A percentile compares a stretch with the other conserved stretches of the same genome.
Conservation (phyloP, 2,329 filamentous ascomycete genomes). For the Botrytis fabae region DNA sequence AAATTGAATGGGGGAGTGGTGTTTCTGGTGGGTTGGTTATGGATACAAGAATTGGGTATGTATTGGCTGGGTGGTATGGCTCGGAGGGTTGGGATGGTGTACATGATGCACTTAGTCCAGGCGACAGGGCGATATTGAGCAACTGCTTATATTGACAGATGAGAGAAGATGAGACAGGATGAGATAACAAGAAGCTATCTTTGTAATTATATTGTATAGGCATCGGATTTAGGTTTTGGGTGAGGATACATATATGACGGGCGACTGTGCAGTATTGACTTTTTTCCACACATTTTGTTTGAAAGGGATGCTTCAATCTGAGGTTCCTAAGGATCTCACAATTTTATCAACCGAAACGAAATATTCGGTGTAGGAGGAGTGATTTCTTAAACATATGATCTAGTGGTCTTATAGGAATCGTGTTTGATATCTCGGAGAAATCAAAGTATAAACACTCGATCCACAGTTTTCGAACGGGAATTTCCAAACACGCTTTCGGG, state of each 20-base stretch:
- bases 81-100: neutral
- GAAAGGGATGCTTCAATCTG: neutral
- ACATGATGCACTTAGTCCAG: neutral
- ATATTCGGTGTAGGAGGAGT: neutral
- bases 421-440: neutral
- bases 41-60: neutral
- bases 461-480: fast-evolving
- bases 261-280: neutral
- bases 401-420: neutral
- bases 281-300: neutral
- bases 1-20: neutral
- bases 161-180: neutral
- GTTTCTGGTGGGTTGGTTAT: conserved; percentile 21
- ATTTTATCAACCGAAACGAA: neutral
- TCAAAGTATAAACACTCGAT: neutral
- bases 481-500: neutral
- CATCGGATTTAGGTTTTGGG: neutral
- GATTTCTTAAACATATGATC: neutral
- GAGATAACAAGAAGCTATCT: neutral
- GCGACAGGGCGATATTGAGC: neutral
- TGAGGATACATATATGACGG: neutral
- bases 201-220: neutral
- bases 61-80: neutral
- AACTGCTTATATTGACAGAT: neutral
- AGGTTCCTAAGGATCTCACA: neutral